Percentiles rank a stretch among this genome's conserved stretches.
Evolutionary conservation across 2,329 filamentous ascomycete species (phyloP).

Genomic region (Cercospora janseana): DNA sequence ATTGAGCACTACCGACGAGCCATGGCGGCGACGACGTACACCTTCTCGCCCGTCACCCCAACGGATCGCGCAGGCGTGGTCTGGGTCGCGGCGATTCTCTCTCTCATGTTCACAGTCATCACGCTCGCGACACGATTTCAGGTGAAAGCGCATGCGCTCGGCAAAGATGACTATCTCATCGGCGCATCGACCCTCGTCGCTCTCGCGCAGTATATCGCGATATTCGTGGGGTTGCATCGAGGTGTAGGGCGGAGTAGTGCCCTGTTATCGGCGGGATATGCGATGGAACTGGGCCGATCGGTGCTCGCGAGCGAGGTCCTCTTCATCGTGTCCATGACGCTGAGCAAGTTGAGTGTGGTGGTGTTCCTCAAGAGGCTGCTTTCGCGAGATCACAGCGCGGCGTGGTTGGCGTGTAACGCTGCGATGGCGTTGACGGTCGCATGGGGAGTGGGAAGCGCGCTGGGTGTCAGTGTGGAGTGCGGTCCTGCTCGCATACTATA

Average conservation of each 20-base stretch:
- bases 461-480: constrained; percentile 26
- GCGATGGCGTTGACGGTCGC: constrained; percentile 22
- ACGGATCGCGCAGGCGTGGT: constrained; percentile 23
- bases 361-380: constrained; percentile 36
- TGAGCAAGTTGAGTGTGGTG: constrained; percentile 35
- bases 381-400: constrained; percentile 28
- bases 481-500: constrained; percentile 19
- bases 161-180: constrained; percentile 34
- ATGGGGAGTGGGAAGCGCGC: constrained; percentile 32
- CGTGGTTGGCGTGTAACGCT: constrained; percentile 24
- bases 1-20: too few species aligned
- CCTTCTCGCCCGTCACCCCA: constrained; percentile 19
- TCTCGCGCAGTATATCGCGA: constrained; percentile 27
- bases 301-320: constrained; percentile 32
- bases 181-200: constrained; percentile 25
- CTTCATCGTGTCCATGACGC: constrained; percentile 29
- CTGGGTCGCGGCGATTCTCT: constrained; percentile 34
- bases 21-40: constrained; percentile 15
- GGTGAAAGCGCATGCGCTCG: constrained; percentile 32
- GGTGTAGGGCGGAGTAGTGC: constrained; percentile 24
- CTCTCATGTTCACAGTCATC: constrained; percentile 30
- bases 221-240: constrained; percentile 26
- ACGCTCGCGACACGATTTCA: constrained; percentile 29
- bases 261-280: constrained; percentile 17
- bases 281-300: constrained; percentile 18